Evolutionary conservation across 495 filamentous ascomycete species (phyloP).

Genomic region (Aspergillus ostianus): DNA sequence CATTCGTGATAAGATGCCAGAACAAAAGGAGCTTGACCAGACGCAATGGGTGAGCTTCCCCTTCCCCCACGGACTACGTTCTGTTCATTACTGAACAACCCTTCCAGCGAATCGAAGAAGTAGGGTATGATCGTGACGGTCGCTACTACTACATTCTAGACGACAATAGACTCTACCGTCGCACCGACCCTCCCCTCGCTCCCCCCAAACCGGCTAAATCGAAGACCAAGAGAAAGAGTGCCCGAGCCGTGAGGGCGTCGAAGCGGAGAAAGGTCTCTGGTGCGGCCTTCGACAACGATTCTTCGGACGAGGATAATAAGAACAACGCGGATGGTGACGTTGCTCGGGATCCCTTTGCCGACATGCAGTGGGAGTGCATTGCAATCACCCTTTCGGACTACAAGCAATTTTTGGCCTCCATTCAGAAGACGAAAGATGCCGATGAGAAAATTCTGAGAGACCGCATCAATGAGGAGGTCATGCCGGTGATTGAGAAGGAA

Average conservation of each 20-base stretch:
- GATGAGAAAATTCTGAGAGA: slow-evolving; percentile 77
- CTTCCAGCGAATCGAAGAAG: slow-evolving; percentile 82
- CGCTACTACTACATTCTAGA: slow-evolving; percentile 88
- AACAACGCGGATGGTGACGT: slow-evolving; percentile 29
- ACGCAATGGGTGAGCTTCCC: slow-evolving; percentile 70
- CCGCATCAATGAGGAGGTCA: slow-evolving; percentile 67
- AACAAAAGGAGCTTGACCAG: slow-evolving; percentile 78
- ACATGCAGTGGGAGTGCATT: slow-evolving; percentile 87
- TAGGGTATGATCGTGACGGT: slow-evolving; percentile 83
- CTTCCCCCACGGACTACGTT: background rate
- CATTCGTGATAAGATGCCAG: slow-evolving; percentile 82
- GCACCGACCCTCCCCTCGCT: slow-evolving; percentile 64
- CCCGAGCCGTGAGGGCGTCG: slow-evolving; percentile 63
- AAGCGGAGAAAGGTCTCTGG: slow-evolving; percentile 67
- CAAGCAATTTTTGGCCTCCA: slow-evolving; percentile 63
- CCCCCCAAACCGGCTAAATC: slow-evolving; percentile 59
- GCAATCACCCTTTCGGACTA: slow-evolving; percentile 79
- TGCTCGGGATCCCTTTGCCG: slow-evolving; percentile 46
- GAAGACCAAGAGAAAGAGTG: slow-evolving; percentile 75
- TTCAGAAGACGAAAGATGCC: slow-evolving; percentile 70
- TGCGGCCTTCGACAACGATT: slow-evolving; percentile 48
- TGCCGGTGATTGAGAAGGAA: slow-evolving; percentile 79
- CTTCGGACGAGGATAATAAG: slow-evolving; percentile 56
- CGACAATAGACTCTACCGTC: slow-evolving; percentile 88
- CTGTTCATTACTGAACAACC: background rate